Conservation (phyloP, 2,329 filamentous ascomycete species). For the Fusarium decemcellulare region DNA sequence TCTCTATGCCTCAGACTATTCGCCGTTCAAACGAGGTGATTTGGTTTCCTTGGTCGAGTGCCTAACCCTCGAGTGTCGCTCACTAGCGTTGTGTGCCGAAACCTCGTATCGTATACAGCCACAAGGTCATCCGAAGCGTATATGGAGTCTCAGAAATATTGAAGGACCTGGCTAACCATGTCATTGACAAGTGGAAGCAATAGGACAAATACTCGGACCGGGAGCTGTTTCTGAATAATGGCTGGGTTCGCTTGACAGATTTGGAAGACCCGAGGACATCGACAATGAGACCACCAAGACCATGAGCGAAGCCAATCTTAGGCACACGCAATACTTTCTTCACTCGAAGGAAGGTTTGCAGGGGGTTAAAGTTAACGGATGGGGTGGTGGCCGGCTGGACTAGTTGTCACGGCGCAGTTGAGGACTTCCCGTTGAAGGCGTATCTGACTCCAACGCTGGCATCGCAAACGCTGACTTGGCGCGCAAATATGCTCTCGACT, state of each 20-base stretch:
- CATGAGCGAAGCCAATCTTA: background rate
- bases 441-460: slow-evolving; percentile 9
- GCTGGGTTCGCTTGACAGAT: background rate
- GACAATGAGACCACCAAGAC: slow-evolving; percentile 5
- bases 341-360: background rate
- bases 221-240: background rate
- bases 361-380: background rate
- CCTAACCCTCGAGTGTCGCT: no score
- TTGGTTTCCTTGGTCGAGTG: background rate
- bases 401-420: background rate
- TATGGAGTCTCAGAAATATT: slow-evolving; percentile 7
- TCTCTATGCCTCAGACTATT: slow-evolving; percentile 1
- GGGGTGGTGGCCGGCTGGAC: slow-evolving; percentile 1
- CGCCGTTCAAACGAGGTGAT: slow-evolving; percentile 1
- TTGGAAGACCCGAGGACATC: background rate
- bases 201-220: background rate
- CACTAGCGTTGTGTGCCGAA: background rate
- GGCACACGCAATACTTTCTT: slow-evolving; percentile 1
- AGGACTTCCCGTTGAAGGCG: background rate
- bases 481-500: background rate
- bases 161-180: slow-evolving; percentile 4
- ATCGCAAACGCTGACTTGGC: slow-evolving; percentile 4
- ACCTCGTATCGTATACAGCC: background rate
- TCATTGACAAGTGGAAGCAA: slow-evolving; percentile 6
- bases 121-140: background rate